Evolutionary conservation across 2,329 filamentous ascomycete genomes (phyloP), one percentile per base, ranked within the genome.

Genomic region (Fusarium poae): DNA sequence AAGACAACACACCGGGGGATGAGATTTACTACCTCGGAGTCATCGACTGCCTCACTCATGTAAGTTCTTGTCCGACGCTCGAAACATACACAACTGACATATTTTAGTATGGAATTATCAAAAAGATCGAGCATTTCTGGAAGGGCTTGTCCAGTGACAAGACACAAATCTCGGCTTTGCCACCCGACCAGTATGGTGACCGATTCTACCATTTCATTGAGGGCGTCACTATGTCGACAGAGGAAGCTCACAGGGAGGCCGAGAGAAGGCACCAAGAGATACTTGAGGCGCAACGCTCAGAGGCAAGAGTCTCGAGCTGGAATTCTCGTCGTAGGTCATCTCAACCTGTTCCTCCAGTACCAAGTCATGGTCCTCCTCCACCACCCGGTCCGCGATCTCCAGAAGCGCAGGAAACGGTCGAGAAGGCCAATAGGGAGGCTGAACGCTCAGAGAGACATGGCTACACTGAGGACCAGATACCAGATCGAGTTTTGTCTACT

Each of bases 21-120:
- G 93, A 97, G 80, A 94, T 99, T 42, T 99, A 99, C 80, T 99
- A 99, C 77, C 88, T 99, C 10, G 97, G 96, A 35, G 97, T 99
- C 74, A 99, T 99, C 79, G 96, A 99, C 80, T 99, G 96, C 79
- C 84, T 99, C 74, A 99, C 96, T 74, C 93, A 97, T 79, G 94
- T 97, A 86, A 88, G 92, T 88, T 54, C 34, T 9, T 23, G 5
- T 16, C 44, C 27, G 43, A 35, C 58, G 43, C 40, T 44, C 20
- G 30, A 40, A 3, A 10, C 11, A 21, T 37, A n/a, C 27, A 43
- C 32, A 27, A 63, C 76, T 79, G 74, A 81, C 58, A 49, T 54
- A 59, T 52, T 57, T 27, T 74, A 97, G 93, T 99, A 98, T 79
- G 94, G 94, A 71, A 89, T 94, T 69, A 88, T 97, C 80, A 99